Percentiles rank a stretch among this genome's conserved stretches.
phyloP scores from a whole-genome alignment of 1,139 yeast genomes.

The Protomyces inundatus region DNA sequence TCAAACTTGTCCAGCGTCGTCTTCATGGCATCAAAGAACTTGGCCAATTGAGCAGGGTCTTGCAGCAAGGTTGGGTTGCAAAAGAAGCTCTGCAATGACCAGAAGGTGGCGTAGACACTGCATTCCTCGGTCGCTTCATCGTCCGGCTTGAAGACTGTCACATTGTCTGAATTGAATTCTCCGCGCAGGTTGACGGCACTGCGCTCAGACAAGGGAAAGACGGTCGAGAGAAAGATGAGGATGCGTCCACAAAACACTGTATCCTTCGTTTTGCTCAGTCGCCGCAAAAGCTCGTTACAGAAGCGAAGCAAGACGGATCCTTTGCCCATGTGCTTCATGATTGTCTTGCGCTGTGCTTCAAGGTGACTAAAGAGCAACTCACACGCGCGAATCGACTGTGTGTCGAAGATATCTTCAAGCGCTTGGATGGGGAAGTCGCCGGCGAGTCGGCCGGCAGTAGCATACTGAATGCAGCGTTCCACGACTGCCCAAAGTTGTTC shows the following conservation, averaged over 20 bases:
- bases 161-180: constrained; percentile 40
- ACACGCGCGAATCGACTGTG: constrained; percentile 40
- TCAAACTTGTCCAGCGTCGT: constrained; percentile 17
- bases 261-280: constrained; percentile 41
- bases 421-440: constrained; percentile 30
- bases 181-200: constrained; percentile 43
- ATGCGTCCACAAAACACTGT: constrained; percentile 42
- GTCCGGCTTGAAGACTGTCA: constrained; percentile 37
- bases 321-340: constrained; percentile 39
- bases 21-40: constrained; percentile 13
- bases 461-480: neutral
- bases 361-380: constrained; percentile 41
- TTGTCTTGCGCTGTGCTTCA: constrained; percentile 34
- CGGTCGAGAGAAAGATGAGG: constrained; percentile 40
- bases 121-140: neutral
- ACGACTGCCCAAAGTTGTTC: neutral
- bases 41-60: constrained; percentile 7
- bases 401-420: constrained; percentile 41
- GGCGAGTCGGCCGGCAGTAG: neutral
- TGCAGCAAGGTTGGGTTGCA: constrained; percentile 28
- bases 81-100: constrained; percentile 32
- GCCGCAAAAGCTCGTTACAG: constrained; percentile 40
- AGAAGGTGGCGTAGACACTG: constrained; percentile 30
- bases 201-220: constrained; percentile 42
- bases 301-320: constrained; percentile 42